Conservation (phyloP, 2,329 filamentous ascomycete genomes). For the Monosporascus sp. region DNA sequence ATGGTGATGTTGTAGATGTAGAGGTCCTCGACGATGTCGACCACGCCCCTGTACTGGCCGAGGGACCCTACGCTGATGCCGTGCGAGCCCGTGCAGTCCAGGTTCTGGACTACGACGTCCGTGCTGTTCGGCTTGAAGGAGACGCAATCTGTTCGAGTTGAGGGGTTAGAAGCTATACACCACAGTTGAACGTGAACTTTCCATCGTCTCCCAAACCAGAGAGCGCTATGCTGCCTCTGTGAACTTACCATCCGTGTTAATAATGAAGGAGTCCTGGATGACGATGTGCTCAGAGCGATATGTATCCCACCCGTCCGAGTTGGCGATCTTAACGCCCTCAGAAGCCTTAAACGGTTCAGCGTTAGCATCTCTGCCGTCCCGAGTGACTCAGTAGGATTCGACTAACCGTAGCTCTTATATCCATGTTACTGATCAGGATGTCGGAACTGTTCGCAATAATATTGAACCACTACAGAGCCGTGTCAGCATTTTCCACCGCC, state of each 20-base stretch:
- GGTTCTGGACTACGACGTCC: slow-evolving; percentile 61
- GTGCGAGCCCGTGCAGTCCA: slow-evolving; percentile 65
- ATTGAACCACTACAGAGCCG: slow-evolving; percentile 54
- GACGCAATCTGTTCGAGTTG: slow-evolving; percentile 50
- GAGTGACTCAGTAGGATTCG: not conserved
- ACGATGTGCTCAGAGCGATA: slow-evolving; percentile 58
- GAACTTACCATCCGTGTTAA: slow-evolving; percentile 53
- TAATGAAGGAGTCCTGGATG: slow-evolving; percentile 61
- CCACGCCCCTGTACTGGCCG: slow-evolving; percentile 59
- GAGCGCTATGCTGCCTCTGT: not conserved
- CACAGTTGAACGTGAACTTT: not conserved
- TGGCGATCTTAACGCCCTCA: slow-evolving; percentile 40
- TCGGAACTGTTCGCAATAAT: slow-evolving; percentile 62
- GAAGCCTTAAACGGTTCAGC: not conserved
- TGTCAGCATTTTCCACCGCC: not conserved
- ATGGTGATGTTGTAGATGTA: slow-evolving; percentile 58
- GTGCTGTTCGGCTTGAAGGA: slow-evolving; percentile 72
- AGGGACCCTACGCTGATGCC: slow-evolving; percentile 70
- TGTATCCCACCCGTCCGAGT: slow-evolving; percentile 63
- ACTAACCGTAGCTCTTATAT: slow-evolving; percentile 43
- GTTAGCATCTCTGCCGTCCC: not conserved
- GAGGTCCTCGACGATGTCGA: slow-evolving; percentile 66
- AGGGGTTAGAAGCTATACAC: slow-evolving; percentile 2
- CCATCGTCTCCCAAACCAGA: not conserved
- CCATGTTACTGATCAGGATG: slow-evolving; percentile 58